phyloP scores from a whole-genome alignment of 345 rosid species.

The Trapa incisa region DNA sequence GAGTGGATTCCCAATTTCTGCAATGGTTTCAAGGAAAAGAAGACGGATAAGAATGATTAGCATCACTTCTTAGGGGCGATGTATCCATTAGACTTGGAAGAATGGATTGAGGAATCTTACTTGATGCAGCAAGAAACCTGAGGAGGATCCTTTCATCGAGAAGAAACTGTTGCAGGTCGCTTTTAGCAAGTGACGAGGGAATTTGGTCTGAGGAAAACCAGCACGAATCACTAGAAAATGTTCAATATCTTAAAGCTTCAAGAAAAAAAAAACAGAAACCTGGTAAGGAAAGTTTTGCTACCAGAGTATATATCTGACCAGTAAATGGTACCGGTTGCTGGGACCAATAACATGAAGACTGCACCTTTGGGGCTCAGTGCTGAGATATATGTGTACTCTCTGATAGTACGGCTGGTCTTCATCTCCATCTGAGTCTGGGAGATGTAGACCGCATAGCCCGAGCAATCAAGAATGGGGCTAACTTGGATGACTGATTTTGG shows the following conservation, averaged over 20 bases:
- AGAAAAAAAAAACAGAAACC: not conserved
- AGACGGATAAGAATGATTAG: not conserved
- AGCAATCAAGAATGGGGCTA: constrained; percentile 54
- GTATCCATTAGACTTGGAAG: not conserved
- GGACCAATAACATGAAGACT: constrained; percentile 53
- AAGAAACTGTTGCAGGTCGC: constrained; percentile 50
- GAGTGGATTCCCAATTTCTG: constrained; percentile 48
- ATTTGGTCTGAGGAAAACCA: constrained; percentile 30
- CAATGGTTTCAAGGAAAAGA: constrained; percentile 16
- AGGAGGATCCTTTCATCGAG: constrained; percentile 70
- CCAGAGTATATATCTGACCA: constrained; percentile 87
- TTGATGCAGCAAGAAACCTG: constrained; percentile 59
- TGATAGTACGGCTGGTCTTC: constrained; percentile 24
- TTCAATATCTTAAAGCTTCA: no score
- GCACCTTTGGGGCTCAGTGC: constrained; percentile 46
- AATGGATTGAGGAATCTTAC: constrained; percentile 15
- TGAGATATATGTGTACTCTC: constrained; percentile 32
- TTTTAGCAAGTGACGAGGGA: constrained; percentile 26
- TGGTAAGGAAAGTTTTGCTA: constrained; percentile 7
- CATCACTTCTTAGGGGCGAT: not conserved
- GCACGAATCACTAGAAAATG: not conserved
- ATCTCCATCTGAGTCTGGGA: constrained; percentile 58
- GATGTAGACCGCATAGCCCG: constrained; percentile 55
- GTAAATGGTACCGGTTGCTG: constrained; percentile 46
- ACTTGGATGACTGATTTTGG: constrained; percentile 43